Evolutionary conservation across 495 filamentous ascomycete genomes (phyloP), one percentile per base, ranked within the genome.

Genomic region (Aspergillus mulundensis): DNA sequence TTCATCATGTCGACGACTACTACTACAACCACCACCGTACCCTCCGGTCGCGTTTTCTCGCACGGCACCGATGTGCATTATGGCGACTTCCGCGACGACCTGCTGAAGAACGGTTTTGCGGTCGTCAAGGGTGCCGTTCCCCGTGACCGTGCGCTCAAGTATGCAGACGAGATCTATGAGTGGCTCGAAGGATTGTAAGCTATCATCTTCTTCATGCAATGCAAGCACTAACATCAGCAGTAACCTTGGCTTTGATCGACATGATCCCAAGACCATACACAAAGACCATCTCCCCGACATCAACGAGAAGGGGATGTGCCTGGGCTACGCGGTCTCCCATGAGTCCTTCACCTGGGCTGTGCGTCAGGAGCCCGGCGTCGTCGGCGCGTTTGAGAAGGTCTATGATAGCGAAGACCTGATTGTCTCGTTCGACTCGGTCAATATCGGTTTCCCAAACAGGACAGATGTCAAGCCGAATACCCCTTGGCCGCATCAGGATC

Each of bases 361-460:
- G 21, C 67, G 73, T 5, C 57, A 60, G 24, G 73, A 74, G 56
- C 70, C 73, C 2, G 73, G 72, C 1, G 71, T 77, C 5, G 45
- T 76, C 20, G 54, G 57, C 0, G 65, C 69, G 0, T 78, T 78
- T 38, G 70, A 67, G 34, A 68, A 71, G 57, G 62, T 78, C 54
- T 70, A 69, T 24, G 61, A 67, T 18, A 69, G 67, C 21, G 52
- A 65, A 14, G 73, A 78, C 25, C 46, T 78, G 19, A 69, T 77
- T 46, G 72, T 76, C 11, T 77, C 73, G 0, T 78, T 78, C 49
- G 72, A 77, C 51, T 68, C 64, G 1, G 57, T 71, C 50, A 77
- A 77, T 53, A 61, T 77, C 52, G 58, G 62, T 15, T 70, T 74
- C 40, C 65, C 70, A 18, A 69, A 74, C 24, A 25, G 52, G n/a